Evolutionary conservation across 2,329 filamentous ascomycete species (phyloP).

Genomic region (Hypoxylon sp.): DNA sequence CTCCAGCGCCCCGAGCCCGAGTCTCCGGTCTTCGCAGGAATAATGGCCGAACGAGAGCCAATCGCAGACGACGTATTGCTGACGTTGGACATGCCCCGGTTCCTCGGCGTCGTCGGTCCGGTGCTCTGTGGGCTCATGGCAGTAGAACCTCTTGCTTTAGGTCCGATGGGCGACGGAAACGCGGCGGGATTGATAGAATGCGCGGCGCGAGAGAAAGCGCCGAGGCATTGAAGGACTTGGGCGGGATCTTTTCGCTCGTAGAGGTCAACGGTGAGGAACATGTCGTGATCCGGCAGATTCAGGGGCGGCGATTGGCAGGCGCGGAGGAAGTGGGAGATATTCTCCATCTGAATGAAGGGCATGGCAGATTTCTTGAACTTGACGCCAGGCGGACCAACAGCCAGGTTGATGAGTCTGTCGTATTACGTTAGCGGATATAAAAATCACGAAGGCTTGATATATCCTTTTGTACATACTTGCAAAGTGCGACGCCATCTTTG

Average conservation of each 20-base stretch:
- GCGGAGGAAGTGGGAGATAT: slow-evolving; percentile 94
- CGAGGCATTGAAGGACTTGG: slow-evolving; percentile 93
- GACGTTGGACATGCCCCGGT: slow-evolving; percentile 67
- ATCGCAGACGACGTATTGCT: slow-evolving; percentile 72
- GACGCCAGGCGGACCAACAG: slow-evolving; percentile 80
- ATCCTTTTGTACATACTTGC: slow-evolving; percentile 75
- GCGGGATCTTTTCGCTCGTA: slow-evolving; percentile 96
- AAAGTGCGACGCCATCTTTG: slow-evolving; percentile 92
- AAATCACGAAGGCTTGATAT: slow-evolving; percentile 6
- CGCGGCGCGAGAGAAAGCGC: slow-evolving; percentile 91
- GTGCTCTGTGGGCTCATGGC: slow-evolving; percentile 77
- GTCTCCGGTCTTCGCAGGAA: slow-evolving; percentile 68
- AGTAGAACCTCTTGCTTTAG: slow-evolving; percentile 70
- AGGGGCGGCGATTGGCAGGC: slow-evolving; percentile 89
- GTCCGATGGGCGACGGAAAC: slow-evolving; percentile 84
- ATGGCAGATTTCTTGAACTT: slow-evolving; percentile 93
- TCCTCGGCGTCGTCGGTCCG: slow-evolving; percentile 66
- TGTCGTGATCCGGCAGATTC: slow-evolving; percentile 91
- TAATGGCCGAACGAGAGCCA: slow-evolving; percentile 59
- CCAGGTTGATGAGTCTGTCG: slow-evolving; percentile 83
- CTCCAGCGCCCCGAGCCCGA: slow-evolving; percentile 71
- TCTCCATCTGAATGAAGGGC: slow-evolving; percentile 99
- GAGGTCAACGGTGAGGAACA: slow-evolving; percentile 96
- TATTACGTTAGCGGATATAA: slow-evolving; percentile 44
- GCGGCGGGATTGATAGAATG: slow-evolving; percentile 79